Base-by-base conservation (phyloP, 192 early-diverging fungal species). In the Bifiguratus adelaidae region DNA sequence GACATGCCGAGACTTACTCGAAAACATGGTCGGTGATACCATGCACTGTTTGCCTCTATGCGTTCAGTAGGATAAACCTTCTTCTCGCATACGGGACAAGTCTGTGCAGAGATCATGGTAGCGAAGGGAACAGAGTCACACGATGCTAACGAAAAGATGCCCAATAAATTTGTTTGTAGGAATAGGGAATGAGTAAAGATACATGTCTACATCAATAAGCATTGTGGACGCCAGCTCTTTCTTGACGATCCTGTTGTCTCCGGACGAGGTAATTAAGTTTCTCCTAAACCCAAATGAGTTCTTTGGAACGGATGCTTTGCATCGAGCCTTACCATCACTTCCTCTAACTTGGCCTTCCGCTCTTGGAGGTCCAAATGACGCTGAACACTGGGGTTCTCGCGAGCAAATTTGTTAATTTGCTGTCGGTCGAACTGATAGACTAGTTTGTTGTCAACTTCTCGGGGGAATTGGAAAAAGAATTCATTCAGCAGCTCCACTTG, bases 401-500 rank as follows among this genome's bases (percentile, higher is more conserved):
- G 72, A 15, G 92, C 91, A 71, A 98, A 96, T 48, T 80, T 69
- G 48, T 77, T 68, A 42, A 93, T 88, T 55, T 96, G 81, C 43
- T 80, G 58, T 51, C 80, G 64, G 6, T 72, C 77, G 57, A 91
- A 71, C 58, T 84, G 86, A 44, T 95, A 95, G 45, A 92, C 92
- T 47, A 98, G 56, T 42, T 82, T 72, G 48, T 89, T 82, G 60
- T 98, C 95, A 16, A 98, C 80, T 66, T 95, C 89, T 28, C 95
- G 67, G 27, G 95, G 95, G 49, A 96, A 78, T 69, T 96, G 92
- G 80, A 95, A 95, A 58, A 95, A 92, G 68, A 96, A 98, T 64
- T 98, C 95, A 58, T 92, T 93, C 58, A 98, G 67, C 37, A 98
- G 74, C 65, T 98, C 95, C 15, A 94, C 88, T 59, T 91, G 88